Evolutionary conservation across 805 yeast species (phyloP).

Genomic region (Saturnispora serradocipensis): DNA sequence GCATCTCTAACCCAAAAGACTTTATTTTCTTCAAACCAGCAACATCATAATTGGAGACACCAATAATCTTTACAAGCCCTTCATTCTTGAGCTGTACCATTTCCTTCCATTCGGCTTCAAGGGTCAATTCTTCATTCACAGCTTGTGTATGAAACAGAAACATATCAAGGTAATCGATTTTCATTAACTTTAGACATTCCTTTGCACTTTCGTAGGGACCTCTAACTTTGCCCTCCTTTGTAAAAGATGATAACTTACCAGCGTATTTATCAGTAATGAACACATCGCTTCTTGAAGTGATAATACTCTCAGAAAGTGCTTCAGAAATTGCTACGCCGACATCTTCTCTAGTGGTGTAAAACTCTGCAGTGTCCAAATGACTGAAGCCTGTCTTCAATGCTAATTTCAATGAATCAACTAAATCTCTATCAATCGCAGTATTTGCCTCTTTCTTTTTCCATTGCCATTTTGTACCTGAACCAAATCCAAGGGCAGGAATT

Average conservation of each 20-base stretch:
- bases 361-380: conserved; percentile 60
- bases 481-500: conserved; percentile 29
- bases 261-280: conserved; percentile 53
- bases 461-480: conserved; percentile 54
- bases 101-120: conserved; percentile 40
- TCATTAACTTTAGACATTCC: conserved; percentile 37
- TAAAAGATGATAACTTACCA: background rate
- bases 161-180: conserved; percentile 47
- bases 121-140: conserved; percentile 28
- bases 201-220: conserved; percentile 41
- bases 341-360: conserved; percentile 49
- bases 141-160: conserved; percentile 55
- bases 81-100: conserved; percentile 39
- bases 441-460: conserved; percentile 24
- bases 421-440: conserved; percentile 16
- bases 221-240: conserved; percentile 15
- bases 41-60: conserved; percentile 49
- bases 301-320: conserved; percentile 21
- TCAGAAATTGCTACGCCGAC: conserved; percentile 45
- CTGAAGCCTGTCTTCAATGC: conserved; percentile 45
- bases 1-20: conserved; percentile 32
- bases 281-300: conserved; percentile 32
- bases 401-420: conserved; percentile 35
- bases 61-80: conserved; percentile 38
- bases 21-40: conserved; percentile 37